Evolutionary conservation across 176 grass and related monocot species (phyloP).

Genomic region (Oryza longistaminata): DNA sequence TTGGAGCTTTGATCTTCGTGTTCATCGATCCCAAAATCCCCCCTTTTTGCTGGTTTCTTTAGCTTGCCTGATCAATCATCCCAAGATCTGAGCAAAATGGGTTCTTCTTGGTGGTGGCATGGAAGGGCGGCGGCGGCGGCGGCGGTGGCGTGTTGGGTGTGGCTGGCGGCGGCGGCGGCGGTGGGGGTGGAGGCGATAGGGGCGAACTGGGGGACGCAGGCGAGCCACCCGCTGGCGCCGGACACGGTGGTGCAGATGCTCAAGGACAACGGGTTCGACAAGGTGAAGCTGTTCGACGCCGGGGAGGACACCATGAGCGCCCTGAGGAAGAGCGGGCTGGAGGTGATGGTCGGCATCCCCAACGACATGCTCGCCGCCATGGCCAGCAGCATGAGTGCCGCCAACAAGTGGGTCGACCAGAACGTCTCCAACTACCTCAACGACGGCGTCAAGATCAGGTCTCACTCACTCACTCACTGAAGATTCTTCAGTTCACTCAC

Average conservation of each 20-base stretch:
- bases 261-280: slow-evolving; percentile 80
- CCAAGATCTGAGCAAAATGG: slow-evolving; percentile 51
- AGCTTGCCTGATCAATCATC: neutral
- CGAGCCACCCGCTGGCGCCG: slow-evolving; percentile 86
- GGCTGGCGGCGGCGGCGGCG: slow-evolving; percentile 10
- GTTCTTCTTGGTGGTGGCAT: slow-evolving; percentile 14
- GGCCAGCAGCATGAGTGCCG: slow-evolving; percentile 64
- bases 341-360: slow-evolving; percentile 99
- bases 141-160: slow-evolving; percentile 45
- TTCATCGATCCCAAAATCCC: neutral
- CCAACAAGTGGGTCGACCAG: slow-evolving; percentile 79
- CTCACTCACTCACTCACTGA: neutral
- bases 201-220: slow-evolving; percentile 96
- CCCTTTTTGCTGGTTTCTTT: neutral
- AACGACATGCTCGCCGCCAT: slow-evolving; percentile 74
- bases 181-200: slow-evolving; percentile 66
- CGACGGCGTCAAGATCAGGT: slow-evolving; percentile 84
- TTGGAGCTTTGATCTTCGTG: slow-evolving; percentile 5
- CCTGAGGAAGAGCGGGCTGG: slow-evolving; percentile 84
- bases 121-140: slow-evolving; percentile 4
- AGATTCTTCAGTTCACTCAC: neutral
- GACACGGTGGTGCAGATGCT: slow-evolving; percentile 86
- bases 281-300: slow-evolving; percentile 95
- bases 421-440: slow-evolving; percentile 78
- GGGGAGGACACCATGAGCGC: slow-evolving; percentile 88